Evolutionary conservation across 1,284 basidiomycete genomes (phyloP).

Genomic region (Tilletiaria anomala): DNA sequence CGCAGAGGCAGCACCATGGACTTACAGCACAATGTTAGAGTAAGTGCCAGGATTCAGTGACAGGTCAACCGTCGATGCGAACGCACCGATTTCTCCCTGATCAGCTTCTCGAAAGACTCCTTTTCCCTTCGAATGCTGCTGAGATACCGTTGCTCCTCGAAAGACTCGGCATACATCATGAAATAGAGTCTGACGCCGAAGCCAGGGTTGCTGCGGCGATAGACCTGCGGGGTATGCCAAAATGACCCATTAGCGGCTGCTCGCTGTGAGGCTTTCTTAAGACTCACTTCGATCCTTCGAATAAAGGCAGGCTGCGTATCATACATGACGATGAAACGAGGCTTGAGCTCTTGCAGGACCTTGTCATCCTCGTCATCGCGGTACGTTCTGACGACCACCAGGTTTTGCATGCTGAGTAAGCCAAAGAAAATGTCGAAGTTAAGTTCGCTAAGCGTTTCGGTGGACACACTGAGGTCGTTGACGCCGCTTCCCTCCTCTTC

Average conservation of each 20-base stretch:
- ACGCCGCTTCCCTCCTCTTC: background rate
- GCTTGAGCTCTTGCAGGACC: constrained; percentile 70
- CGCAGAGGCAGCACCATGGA: constrained; percentile 78
- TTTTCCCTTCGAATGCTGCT: constrained; percentile 78
- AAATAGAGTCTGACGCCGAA: constrained; percentile 83
- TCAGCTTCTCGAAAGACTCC: constrained; percentile 81
- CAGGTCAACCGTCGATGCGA: background rate
- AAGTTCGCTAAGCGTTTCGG: constrained; percentile 7
- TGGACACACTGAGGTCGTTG: background rate
- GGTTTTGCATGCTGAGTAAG: constrained; percentile 60
- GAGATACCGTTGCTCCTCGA: constrained; percentile 90
- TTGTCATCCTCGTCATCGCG: constrained; percentile 84
- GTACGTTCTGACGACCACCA: constrained; percentile 73
- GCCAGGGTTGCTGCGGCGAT: constrained; percentile 72
- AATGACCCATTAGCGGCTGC: background rate
- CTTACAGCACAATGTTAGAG: constrained; percentile 32
- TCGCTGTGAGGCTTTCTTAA: background rate
- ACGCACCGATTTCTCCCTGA: constrained; percentile 76
- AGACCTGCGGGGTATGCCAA: constrained; percentile 2
- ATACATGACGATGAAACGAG: constrained; percentile 75
- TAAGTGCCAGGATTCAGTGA: background rate
- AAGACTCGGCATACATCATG: constrained; percentile 78
- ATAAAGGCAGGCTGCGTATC: constrained; percentile 89
- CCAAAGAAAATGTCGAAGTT: constrained; percentile 72
- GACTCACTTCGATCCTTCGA: constrained; percentile 67